These are phyloP conservation scores for Ceratobasidium sp. DNA, from an alignment of 1,284 basidiomycete species.

Conservation along the genomic window DNA sequence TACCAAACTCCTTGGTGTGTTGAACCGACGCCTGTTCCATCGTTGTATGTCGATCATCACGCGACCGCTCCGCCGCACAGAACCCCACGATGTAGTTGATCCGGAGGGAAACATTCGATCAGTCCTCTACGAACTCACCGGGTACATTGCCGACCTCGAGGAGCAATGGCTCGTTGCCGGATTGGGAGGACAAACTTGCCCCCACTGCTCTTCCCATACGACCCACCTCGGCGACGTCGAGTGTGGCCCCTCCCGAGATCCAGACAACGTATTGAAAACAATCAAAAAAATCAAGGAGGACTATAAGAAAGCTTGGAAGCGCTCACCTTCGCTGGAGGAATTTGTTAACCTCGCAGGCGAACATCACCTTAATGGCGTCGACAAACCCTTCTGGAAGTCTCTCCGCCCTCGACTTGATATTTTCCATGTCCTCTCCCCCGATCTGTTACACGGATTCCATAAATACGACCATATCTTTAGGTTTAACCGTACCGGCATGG, in stretches of 20 bases:
- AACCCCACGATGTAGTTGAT: slow-evolving; percentile 32
- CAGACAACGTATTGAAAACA: background rate
- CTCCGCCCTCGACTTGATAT: slow-evolving; percentile 28
- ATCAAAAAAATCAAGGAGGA: background rate
- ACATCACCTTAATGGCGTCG: slow-evolving; percentile 36
- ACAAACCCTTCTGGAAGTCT: slow-evolving; percentile 35
- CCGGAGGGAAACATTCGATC: slow-evolving; percentile 10
- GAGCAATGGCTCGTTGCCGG: background rate
- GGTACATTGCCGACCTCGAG: slow-evolving; percentile 14
- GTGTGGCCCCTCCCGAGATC: background rate
- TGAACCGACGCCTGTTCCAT: slow-evolving; percentile 24
- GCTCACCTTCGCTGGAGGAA: slow-evolving; percentile 8
- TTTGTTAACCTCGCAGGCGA: slow-evolving; percentile 5
- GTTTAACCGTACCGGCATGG: slow-evolving; percentile 36
- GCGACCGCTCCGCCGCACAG: slow-evolving; percentile 10
- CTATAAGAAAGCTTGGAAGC: background rate
- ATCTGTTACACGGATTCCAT: slow-evolving; percentile 42
- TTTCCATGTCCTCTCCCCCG: slow-evolving; percentile 10
- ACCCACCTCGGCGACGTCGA: slow-evolving; percentile 24
- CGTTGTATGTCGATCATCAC: slow-evolving; percentile 33
- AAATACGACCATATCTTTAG: slow-evolving; percentile 34
- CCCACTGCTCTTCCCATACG: background rate
- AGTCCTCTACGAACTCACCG: background rate
- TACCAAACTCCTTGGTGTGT: slow-evolving; percentile 3
- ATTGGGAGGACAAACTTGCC: slow-evolving; percentile 1